A percentile compares a stretch with the other conserved stretches of the same genome.
These are phyloP conservation scores for Gracilariopsis chorda DNA, from an alignment of 23 red algal genomes.

Conservation along the genomic window DNA sequence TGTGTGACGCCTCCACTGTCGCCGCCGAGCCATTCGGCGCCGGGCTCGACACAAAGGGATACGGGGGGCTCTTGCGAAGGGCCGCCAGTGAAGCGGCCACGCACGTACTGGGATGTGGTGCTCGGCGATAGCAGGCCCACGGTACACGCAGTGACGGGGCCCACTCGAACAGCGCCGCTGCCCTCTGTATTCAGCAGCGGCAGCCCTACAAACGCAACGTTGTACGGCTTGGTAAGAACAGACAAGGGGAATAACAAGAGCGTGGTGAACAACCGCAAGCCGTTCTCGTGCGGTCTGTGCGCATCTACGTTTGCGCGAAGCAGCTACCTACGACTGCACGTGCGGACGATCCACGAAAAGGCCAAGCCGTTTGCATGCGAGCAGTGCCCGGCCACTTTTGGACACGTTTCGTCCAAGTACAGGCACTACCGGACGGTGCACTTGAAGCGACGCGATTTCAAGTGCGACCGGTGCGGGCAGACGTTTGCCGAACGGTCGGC, in stretches of 20 bases:
- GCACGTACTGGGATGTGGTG: conserved; percentile 51
- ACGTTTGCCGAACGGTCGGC: conserved; percentile 56
- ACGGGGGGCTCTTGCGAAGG: no score
- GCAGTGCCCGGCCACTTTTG: conserved; percentile 56
- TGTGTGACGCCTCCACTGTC: background rate
- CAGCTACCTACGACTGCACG: conserved; percentile 57
- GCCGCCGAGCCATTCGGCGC: no score
- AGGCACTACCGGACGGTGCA: conserved; percentile 74
- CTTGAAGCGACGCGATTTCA: conserved; percentile 39
- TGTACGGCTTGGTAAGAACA: no score
- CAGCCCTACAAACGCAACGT: background rate
- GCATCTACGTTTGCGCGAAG: conserved; percentile 38
- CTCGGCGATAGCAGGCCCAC: background rate
- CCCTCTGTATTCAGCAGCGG: background rate
- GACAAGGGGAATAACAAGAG: background rate
- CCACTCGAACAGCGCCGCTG: background rate
- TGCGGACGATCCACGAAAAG: conserved; percentile 71
- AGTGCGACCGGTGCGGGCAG: conserved; percentile 51
- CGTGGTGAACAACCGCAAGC: background rate
- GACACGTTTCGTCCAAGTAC: conserved; percentile 49
- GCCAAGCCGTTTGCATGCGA: conserved; percentile 63
- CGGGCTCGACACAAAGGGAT: no score
- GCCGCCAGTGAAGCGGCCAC: conserved; percentile 28
- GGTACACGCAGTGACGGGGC: background rate
- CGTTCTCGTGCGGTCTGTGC: conserved; percentile 32